Evolutionary conservation across 768 basidiomycete species (phyloP).

Genomic region (Suillus spraguei): DNA sequence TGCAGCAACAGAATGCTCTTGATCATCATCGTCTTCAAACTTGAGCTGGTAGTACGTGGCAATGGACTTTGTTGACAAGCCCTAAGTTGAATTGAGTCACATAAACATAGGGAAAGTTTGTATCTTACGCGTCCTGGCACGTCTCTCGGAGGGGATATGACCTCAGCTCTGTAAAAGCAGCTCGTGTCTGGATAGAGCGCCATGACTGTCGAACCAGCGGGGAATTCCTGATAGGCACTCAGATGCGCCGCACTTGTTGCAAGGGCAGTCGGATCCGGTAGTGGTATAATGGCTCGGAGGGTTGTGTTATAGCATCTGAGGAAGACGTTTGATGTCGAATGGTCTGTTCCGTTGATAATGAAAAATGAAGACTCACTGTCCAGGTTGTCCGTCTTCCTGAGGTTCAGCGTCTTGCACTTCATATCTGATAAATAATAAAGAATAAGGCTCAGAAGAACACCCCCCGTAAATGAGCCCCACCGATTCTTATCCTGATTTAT

Average conservation of each 20-base stretch:
- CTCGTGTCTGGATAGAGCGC: conserved; percentile 91
- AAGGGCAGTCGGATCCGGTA: conserved; percentile 71
- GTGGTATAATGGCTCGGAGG: conserved; percentile 71
- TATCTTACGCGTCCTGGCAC: conserved; percentile 41
- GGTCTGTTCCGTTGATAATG: not conserved
- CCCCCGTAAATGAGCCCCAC: conserved; percentile 33
- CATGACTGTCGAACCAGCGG: conserved; percentile 73
- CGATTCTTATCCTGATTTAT: conserved; percentile 73
- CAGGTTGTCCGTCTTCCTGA: conserved; percentile 78
- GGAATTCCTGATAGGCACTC: conserved; percentile 71
- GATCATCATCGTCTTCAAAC: conserved; percentile 89
- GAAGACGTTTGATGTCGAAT: conserved; percentile 3
- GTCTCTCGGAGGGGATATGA: conserved; percentile 65
- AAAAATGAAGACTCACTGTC: conserved; percentile 38
- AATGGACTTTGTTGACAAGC: conserved; percentile 46
- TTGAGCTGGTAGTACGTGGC: conserved; percentile 81
- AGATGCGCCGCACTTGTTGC: conserved; percentile 63
- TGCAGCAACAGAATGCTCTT: conserved; percentile 75
- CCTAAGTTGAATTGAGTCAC: conserved; percentile 18
- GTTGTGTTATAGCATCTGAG: conserved; percentile 69
- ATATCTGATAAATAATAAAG: conserved; percentile 54
- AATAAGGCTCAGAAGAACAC: conserved; percentile 2
- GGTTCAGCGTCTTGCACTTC: conserved; percentile 87
- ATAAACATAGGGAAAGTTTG: conserved; percentile 9
- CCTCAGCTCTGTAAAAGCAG: conserved; percentile 88